Percentiles rank a stretch among this genome's conserved stretches.
These are phyloP conservation scores for Chlorella sp. DNA, from an alignment of 139 green algal genomes.

Conservation along the genomic window DNA sequence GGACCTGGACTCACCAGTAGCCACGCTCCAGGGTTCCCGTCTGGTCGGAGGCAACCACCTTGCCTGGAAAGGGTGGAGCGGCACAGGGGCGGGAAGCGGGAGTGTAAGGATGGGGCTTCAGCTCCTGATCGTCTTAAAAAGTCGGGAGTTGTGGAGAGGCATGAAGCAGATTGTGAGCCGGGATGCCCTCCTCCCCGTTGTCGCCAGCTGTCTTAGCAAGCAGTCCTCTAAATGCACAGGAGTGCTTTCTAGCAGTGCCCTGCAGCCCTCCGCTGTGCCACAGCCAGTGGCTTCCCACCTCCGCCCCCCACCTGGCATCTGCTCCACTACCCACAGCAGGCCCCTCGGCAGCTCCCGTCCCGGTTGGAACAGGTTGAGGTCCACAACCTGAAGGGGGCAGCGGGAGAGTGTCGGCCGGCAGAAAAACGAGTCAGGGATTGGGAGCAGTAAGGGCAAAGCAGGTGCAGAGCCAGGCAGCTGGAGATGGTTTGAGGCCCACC, in stretches of 20 bases:
- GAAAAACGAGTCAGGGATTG: neutral
- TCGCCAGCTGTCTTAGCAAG: neutral
- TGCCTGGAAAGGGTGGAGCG: constrained; percentile 27
- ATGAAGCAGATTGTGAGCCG: too few relatives aligned
- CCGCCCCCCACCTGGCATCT: constrained; percentile 45
- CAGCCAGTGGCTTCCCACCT: too few relatives aligned
- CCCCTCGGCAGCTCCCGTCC: constrained; percentile 59
- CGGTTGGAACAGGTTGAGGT: constrained; percentile 71
- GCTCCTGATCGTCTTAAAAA: neutral
- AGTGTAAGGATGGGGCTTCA: neutral
- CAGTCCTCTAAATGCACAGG: too few relatives aligned
- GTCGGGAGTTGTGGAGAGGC: too few relatives aligned
- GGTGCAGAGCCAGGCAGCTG: neutral
- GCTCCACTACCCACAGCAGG: constrained; percentile 73
- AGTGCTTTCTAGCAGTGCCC: too few relatives aligned
- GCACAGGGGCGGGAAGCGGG: neutral
- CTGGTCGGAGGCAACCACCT: constrained; percentile 32
- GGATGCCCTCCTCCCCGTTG: neutral
- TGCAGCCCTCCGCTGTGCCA: too few relatives aligned
- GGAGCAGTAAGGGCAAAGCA: neutral
- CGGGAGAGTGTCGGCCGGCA: neutral
- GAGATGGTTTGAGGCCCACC: neutral
- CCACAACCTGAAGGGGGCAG: constrained; percentile 39
- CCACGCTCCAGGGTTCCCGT: constrained; percentile 56
- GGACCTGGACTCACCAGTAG: constrained; percentile 59